Evolutionary conservation across 352 stramenopile species (phyloP).

Genomic region (Globisporangium cystogenes): DNA sequence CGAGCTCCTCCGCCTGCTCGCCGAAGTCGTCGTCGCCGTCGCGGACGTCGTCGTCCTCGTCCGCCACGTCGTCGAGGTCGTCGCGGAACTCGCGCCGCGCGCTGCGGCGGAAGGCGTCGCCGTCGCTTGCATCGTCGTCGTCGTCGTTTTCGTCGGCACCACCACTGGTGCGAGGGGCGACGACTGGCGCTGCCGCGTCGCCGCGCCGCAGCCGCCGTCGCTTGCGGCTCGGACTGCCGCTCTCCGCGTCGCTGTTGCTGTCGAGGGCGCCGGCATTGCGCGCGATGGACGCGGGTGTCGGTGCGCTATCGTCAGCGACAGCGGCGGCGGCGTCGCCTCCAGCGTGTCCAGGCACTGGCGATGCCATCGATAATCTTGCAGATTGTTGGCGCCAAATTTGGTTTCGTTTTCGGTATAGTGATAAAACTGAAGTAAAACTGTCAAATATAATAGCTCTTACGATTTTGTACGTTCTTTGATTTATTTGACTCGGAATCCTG

Average conservation of each 20-base stretch:
- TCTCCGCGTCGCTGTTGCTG: constrained; percentile 20
- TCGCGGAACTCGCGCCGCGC: constrained; percentile 6
- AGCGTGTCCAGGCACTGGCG: too few species aligned
- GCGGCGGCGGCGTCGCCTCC: too few species aligned
- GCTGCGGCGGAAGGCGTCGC: constrained; percentile 10
- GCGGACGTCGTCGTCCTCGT: constrained; percentile 15
- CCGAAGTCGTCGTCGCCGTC: constrained; percentile 43
- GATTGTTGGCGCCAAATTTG: too few species aligned
- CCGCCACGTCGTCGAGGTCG: constrained; percentile 8
- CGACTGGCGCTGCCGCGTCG: constrained; percentile 3
- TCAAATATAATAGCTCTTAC: too few species aligned
- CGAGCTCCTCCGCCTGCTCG: constrained; percentile 52
- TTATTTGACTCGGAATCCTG: too few species aligned
- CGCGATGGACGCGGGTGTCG: not conserved
- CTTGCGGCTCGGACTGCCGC: constrained; percentile 32
- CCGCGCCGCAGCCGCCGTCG: constrained; percentile 38
- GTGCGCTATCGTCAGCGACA: not conserved
- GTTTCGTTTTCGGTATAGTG: too few species aligned
- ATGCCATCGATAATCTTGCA: too few species aligned
- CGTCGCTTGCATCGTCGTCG: not conserved
- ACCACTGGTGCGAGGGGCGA: not conserved
- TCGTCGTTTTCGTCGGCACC: not conserved
- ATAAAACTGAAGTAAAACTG: too few species aligned
- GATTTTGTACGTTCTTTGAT: too few species aligned
- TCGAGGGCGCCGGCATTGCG: not conserved